A percentile compares a stretch with the other conserved stretches of the same genome.
Conservation (phyloP, 176 grass and related monocot species). For the Areca catechu region DNA sequence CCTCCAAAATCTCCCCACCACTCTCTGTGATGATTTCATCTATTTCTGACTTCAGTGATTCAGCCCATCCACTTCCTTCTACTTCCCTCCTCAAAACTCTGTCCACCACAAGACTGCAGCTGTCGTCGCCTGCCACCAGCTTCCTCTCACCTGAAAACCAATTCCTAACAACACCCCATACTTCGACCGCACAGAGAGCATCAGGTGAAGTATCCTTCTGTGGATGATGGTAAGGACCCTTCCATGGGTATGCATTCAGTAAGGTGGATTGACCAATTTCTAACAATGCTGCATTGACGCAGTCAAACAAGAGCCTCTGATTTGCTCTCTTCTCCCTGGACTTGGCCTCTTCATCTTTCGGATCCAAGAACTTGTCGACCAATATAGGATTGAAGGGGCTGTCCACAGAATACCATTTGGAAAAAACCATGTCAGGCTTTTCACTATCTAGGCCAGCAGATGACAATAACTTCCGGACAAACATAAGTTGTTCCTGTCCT, state of each 20-base stretch:
- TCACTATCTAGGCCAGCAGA: conserved; percentile 44
- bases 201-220: conserved; percentile 13
- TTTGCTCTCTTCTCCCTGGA: conserved; percentile 63
- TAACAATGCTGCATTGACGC: conserved; percentile 52
- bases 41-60: conserved; percentile 34
- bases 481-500: conserved; percentile 35
- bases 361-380: conserved; percentile 57
- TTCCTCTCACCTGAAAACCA: conserved; percentile 36
- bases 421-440: conserved; percentile 34
- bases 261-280: conserved; percentile 47
- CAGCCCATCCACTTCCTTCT: conserved; percentile 39
- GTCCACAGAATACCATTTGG: conserved; percentile 51
- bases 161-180: conserved; percentile 40
- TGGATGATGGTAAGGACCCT: conserved; percentile 4
- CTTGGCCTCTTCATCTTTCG: conserved; percentile 59
- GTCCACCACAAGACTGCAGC: conserved; percentile 28
- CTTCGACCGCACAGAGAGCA: conserved; percentile 26
- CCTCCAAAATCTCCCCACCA: conserved; percentile 37
- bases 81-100: conserved; percentile 54
- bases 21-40: conserved; percentile 44
- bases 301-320: conserved; percentile 77
- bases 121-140: conserved; percentile 22
- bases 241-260: conserved; percentile 30
- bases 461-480: conserved; percentile 69
- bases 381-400: conserved; percentile 54